phyloP scores from a whole-genome alignment of 2,329 filamentous ascomycete species.

The Rutstroemia sp. region DNA sequence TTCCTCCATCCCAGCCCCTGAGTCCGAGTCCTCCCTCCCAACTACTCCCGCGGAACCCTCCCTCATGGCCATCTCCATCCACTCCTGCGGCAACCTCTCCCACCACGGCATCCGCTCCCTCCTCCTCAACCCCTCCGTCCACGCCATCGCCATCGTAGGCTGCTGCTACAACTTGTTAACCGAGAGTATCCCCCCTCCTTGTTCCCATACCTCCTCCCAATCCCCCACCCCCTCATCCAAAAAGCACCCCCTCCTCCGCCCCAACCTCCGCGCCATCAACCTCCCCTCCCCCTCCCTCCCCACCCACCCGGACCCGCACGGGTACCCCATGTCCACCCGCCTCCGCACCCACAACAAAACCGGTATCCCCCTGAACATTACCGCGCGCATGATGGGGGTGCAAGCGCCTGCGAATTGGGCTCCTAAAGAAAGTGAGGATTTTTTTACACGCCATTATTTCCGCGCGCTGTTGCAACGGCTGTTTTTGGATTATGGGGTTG shows the following conservation, averaged over 20 bases:
- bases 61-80: conserved; percentile 87
- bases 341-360: conserved; percentile 48
- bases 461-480: conserved; percentile 84
- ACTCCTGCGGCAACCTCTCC: conserved; percentile 95
- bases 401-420: conserved; percentile 95
- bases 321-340: conserved; percentile 83
- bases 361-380: conserved; percentile 85
- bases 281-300: conserved; percentile 58
- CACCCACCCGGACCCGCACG: conserved; percentile 72
- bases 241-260: conserved; percentile 72
- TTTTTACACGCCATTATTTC: conserved; percentile 92
- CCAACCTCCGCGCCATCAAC: conserved; percentile 57
- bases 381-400: conserved; percentile 95
- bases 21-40: not conserved
- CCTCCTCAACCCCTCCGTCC: conserved; percentile 73
- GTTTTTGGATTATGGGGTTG: conserved; percentile 78
- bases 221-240: conserved; percentile 65
- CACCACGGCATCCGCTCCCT: conserved; percentile 89
- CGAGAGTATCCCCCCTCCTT: conserved; percentile 78
- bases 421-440: conserved; percentile 67
- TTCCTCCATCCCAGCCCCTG: not conserved
- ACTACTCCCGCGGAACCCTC: not conserved
- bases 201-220: conserved; percentile 55
- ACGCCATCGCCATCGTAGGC: conserved; percentile 89
- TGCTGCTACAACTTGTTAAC: conserved; percentile 98